A percentile compares a stretch with the other conserved stretches of the same genome.
phyloP scores from a whole-genome alignment of 495 filamentous ascomycete species.

The Aspergillus heteromorphus region DNA sequence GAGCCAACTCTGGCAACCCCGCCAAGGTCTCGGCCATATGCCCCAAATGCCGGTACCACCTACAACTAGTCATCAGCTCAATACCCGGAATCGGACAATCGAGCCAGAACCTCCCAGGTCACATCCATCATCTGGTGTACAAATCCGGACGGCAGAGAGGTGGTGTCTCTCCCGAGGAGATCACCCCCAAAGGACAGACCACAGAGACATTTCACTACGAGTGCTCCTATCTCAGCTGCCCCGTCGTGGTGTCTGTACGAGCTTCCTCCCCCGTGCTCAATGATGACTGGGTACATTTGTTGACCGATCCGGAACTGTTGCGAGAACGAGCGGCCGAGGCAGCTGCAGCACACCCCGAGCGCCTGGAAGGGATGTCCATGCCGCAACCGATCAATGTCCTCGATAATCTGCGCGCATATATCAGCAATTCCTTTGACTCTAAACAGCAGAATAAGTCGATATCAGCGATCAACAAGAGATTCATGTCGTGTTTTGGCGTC shows the following conservation, averaged over 20 bases:
- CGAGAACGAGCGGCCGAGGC: conserved; percentile 47
- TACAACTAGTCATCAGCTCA: conserved; percentile 47
- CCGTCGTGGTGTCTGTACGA: conserved; percentile 49
- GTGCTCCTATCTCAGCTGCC: conserved; percentile 56
- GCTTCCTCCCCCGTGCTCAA: conserved; percentile 50
- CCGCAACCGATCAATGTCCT: conserved; percentile 47
- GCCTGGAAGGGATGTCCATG: conserved; percentile 48
- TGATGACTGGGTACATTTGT: conserved; percentile 41
- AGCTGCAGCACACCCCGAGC: conserved; percentile 49
- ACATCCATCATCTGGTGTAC: conserved; percentile 46
- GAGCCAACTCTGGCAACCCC: conserved; percentile 28
- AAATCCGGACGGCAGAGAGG: conserved; percentile 30
- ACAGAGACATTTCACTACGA: conserved; percentile 46
- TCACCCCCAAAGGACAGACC: conserved; percentile 29
- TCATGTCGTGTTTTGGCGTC: conserved; percentile 60
- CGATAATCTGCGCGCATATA: conserved; percentile 54
- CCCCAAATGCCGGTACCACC: conserved; percentile 50
- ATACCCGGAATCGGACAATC: conserved; percentile 16
- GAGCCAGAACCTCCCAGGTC: conserved; percentile 15
- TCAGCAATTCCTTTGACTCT: conserved; percentile 54
- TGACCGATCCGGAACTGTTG: conserved; percentile 54
- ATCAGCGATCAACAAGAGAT: conserved; percentile 64
- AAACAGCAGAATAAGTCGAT: conserved; percentile 47
- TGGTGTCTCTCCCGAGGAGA: conserved; percentile 17
- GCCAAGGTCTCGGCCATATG: conserved; percentile 53